Evolutionary conservation across 2,329 filamentous ascomycete species (phyloP).

Genomic region (Falciphora oryzae): DNA sequence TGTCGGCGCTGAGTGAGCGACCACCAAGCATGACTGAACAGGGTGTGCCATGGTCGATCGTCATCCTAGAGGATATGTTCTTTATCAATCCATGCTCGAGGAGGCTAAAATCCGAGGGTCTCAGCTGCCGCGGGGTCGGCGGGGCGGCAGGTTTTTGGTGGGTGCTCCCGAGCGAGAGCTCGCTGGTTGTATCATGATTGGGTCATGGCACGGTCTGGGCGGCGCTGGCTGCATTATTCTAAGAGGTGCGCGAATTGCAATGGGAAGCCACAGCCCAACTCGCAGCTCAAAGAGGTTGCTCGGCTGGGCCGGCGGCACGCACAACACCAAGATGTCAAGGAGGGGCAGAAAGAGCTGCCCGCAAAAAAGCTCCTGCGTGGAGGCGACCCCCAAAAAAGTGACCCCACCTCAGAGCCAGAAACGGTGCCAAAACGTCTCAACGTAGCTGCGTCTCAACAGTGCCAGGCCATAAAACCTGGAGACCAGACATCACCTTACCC

Average conservation of each 20-base stretch:
- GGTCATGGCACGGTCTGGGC: background rate
- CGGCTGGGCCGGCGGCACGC: background rate
- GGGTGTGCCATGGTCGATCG: background rate
- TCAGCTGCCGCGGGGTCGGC: background rate
- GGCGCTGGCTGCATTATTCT: slow-evolving; percentile 1
- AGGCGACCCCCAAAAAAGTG: slow-evolving; percentile 9
- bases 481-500: slow-evolving; percentile 14
- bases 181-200: background rate
- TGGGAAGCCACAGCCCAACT: background rate
- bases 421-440: slow-evolving; percentile 1
- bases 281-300: too few species aligned
- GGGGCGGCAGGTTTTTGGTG: background rate
- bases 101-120: background rate
- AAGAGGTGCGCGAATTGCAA: background rate
- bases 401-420: slow-evolving; percentile 2
- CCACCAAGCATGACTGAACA: background rate
- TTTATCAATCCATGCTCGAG: background rate
- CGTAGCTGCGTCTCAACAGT: background rate
- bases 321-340: background rate
- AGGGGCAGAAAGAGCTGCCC: background rate
- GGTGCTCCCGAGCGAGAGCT: background rate
- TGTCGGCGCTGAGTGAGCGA: background rate
- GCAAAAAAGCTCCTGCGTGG: slow-evolving; percentile 2
- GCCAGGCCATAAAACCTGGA: slow-evolving; percentile 5
- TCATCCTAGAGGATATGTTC: background rate